Base-by-base conservation (phyloP, 495 filamentous ascomycete genomes). In the Daldinia caldariorum region DNA sequence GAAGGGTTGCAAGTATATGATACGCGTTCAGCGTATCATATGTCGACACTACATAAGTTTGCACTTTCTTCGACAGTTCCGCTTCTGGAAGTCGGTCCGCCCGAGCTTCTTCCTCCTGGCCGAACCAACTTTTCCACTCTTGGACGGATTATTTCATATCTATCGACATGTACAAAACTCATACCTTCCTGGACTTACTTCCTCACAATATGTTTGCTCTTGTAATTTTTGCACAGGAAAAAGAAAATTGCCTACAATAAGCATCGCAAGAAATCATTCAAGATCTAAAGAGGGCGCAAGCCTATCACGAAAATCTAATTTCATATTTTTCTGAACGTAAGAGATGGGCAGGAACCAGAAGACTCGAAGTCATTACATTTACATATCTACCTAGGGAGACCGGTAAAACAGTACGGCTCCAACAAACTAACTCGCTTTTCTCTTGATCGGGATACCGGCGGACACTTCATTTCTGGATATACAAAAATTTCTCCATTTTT, bases 1-100 rank as follows among this genome's bases (percentile, higher is more conserved):
- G 75, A 35, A 67, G 82, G 47, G 76, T 83, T 26, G 82, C 82
- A 20, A 84, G 79, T 61, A 82, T 84, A 57, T 84, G 66, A 82
- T 58, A 29, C 6, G 14, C 26, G 16, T 51, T 34, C 6, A 26
- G 34, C 32, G 34, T 9, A 47, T 63, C 32, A 29, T 22, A 10
- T 31, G 16, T 26, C 3, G 34, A 55, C 35, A 6, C 8, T 41
- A 26, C 12, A 1, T 22, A 12, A 45, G 6, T 32, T 12, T 58
- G 45, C 41, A 49, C 20, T 20, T 6, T 18, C 35, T 41, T 47
- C 43, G 13, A 55, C 58, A 7, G 14, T 61, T 0, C 14, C 14
- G 4, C 45, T 39, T 14, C 45, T 20, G 35, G 43, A 57, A 26
- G 16, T 32, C 45, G 22, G 31, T 13, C 39, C 12, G 6, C 37